Base-by-base conservation (phyloP, 2,329 filamentous ascomycete genomes). In the Botrytis squamosa region DNA sequence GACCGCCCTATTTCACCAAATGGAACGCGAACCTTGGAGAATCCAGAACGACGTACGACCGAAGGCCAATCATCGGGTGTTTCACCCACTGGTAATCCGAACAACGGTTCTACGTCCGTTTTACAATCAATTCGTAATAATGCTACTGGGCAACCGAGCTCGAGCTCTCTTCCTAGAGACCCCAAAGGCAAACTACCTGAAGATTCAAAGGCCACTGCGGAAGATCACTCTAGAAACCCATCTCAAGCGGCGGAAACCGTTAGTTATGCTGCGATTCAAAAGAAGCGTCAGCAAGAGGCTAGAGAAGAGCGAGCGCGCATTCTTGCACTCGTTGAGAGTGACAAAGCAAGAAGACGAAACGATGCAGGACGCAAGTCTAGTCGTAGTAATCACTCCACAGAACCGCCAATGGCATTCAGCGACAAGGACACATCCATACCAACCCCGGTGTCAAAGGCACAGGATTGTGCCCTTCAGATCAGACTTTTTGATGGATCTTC, bases 401-500 rank as follows among this genome's bases (percentile, higher is more conserved):
- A 52, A 18, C n/a, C 62, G 42, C 25, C 55, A 22, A n/a, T 49
- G 3, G 20, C 25, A 38, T 36, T 42, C 6, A 25, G 29, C 9
- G 66, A 38, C n/a, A 73, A 64, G 75, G 20, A 9, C 9, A 75
- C 59, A 70, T 66, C 75, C 20, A 46, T 10, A 16, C 36, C 5
- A 64, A 38, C 33, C n/a, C 25, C 36, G 22, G 64, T 62, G 20
- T 44, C 75, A 52, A 76, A 74, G 16, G 65, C 70, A 79, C 75
- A 76, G 64, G 81, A 82, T 55, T 90, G 89, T 76, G 88, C 91
- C 29, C 84, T 98, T 1, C 93, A 96, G 79, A 88, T 97, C 29
- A 89, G 95, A 12, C 85, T 97, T 0, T 92, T 97, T 73, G 94
- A 98, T 80, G 95, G 95, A 16, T 91, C 90, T 18, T 94, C 90